phyloP scores from a whole-genome alignment of 177 flowering plant species.

The Vitis hybrid region DNA sequence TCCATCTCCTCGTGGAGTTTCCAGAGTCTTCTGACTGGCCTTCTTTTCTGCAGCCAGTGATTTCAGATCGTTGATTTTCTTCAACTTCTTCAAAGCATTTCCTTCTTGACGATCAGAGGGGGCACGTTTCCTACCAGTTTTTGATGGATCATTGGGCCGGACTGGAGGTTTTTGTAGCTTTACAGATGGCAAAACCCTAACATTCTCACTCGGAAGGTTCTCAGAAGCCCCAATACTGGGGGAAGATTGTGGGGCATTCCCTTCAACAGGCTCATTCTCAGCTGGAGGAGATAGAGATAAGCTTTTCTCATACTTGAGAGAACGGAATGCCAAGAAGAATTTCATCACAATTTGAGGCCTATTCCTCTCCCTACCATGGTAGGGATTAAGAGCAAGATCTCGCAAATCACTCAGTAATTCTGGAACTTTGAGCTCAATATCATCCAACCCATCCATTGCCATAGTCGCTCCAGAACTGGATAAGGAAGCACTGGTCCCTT shows the following conservation, averaged over 20 bases:
- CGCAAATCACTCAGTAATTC: conserved; percentile 56
- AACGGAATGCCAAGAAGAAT: conserved; percentile 60
- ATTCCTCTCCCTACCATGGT: conserved; percentile 50
- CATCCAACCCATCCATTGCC: conserved; percentile 17
- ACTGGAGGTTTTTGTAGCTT: conserved; percentile 36
- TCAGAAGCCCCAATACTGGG: conserved; percentile 21
- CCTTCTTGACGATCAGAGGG: conserved; percentile 79
- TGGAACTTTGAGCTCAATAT: conserved; percentile 34
- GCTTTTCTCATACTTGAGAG: conserved; percentile 76
- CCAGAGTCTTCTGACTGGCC: conserved; percentile 37
- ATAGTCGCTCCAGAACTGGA: conserved; percentile 8
- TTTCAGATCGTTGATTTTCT: conserved; percentile 57
- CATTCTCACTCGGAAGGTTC: conserved; percentile 23
- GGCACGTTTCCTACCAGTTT: conserved; percentile 62
- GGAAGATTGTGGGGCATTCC: conserved; percentile 19
- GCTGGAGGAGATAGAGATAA: conserved; percentile 37
- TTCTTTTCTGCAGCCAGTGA: conserved; percentile 52
- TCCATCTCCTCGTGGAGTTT: conserved; percentile 35
- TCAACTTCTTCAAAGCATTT: conserved; percentile 57
- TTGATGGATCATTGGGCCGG: conserved; percentile 65
- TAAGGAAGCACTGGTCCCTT: conserved; percentile 6
- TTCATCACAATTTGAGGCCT: conserved; percentile 34
- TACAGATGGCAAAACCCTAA: conserved; percentile 22
- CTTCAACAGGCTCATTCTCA: conserved; percentile 41
- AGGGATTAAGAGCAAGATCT: conserved; percentile 72